Percentiles rank a stretch among this genome's conserved stretches.
Evolutionary conservation across 2,329 filamentous ascomycete genomes (phyloP).

Genomic region (Podosphaera leucotricha): DNA sequence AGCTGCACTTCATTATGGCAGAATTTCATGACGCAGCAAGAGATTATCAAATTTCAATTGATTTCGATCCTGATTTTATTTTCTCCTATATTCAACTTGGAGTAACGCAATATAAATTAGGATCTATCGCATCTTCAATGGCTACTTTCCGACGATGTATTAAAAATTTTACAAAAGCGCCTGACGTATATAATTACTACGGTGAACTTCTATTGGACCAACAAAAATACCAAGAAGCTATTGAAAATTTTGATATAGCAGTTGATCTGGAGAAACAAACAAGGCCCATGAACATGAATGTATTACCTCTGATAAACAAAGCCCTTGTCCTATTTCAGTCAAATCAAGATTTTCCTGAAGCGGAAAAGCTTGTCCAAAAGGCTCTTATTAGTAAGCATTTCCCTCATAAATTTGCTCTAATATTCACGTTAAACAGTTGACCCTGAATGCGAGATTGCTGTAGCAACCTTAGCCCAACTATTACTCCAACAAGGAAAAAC

Average conservation of each 20-base stretch:
- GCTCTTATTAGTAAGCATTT: slow-evolving; percentile 70
- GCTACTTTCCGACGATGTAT: slow-evolving; percentile 92
- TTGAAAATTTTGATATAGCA: slow-evolving; percentile 96
- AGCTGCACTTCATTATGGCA: slow-evolving; percentile 91
- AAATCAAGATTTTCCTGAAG: slow-evolving; percentile 89
- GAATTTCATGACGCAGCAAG: slow-evolving; percentile 86
- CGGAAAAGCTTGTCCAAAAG: slow-evolving; percentile 91
- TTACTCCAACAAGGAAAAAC: slow-evolving; percentile 96
- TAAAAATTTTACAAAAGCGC: slow-evolving; percentile 93
- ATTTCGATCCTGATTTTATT: slow-evolving; percentile 87
- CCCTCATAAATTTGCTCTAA: background rate
- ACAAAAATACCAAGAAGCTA: slow-evolving; percentile 81
- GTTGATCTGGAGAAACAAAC: slow-evolving; percentile 94
- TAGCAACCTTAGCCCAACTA: slow-evolving; percentile 95
- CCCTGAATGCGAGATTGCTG: slow-evolving; percentile 94
- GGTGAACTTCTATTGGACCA: slow-evolving; percentile 92
- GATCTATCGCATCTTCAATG: slow-evolving; percentile 92
- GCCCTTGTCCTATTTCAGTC: slow-evolving; percentile 91
- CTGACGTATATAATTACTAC: slow-evolving; percentile 99
- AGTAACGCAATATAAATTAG: slow-evolving; percentile 99
- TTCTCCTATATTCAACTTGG: slow-evolving; percentile 98
- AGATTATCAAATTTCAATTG: slow-evolving; percentile 98
- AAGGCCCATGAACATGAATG: slow-evolving; percentile 91
- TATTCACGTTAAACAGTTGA: slow-evolving; percentile 38
- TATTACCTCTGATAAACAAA: slow-evolving; percentile 95